Evolutionary conservation across 768 basidiomycete species (phyloP), one percentile per base, ranked within the genome.

Genomic region (Russula virescens): DNA sequence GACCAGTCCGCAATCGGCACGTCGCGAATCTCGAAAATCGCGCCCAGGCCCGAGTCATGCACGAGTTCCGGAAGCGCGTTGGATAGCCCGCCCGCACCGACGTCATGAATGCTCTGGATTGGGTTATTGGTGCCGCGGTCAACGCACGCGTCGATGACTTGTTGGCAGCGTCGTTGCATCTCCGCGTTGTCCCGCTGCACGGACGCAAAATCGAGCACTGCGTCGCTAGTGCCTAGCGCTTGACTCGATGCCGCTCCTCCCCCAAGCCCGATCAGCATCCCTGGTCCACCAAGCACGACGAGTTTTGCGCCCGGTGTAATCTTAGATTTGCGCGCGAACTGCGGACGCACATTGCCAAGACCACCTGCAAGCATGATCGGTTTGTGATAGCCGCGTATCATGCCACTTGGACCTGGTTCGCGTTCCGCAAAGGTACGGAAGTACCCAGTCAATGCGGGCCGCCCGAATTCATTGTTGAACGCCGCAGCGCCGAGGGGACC

Each of bases 281-380:
- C 95, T 1, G 96, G 96, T 4, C 97, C 97, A 58, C 97, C 97
- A 6, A 99, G 78, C 0, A 98, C 94, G 63, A 98, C 81, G 59
- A 99, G 81, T 74, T 89, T 92, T 10, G 95, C 88, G 1, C 91
- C 94, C 2, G 88, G 80, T 0, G 80, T 77, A 70, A 99, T 94
- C 63, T 75, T 74, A 3, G 81, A 78, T 76, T 99, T 99, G 70
- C 77, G 81, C 35, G 95, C 86, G 68, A 91, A 95, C 65, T 81
- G 76, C 5, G 89, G 87, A 18, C 92, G 86, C 45, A 98, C 95
- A 70, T 90, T 98, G 5, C 97, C 97, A 66, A 94, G 85, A 26
- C 97, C 97, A 21, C 97, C 97, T 9, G 97, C 96, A 67, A 99
- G 89, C 97, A 99, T 99, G 78, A 99, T 97, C 16, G 97, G 97